Conservation (phyloP, 2,329 filamentous ascomycete genomes). For the Triangularia verruculosa region DNA sequence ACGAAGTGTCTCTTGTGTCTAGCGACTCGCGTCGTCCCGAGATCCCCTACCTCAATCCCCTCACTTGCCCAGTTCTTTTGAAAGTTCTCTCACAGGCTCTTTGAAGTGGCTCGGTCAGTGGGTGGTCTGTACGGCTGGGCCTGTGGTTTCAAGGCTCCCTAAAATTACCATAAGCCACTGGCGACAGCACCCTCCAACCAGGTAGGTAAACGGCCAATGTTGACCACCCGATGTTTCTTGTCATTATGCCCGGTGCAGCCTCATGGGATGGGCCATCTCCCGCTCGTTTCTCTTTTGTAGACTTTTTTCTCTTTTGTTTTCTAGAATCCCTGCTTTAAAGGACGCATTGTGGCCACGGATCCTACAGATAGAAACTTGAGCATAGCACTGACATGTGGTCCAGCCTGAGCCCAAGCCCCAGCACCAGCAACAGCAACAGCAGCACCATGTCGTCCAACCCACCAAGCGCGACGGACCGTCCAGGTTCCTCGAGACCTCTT, state of each 20-base stretch:
- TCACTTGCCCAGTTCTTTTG: not conserved
- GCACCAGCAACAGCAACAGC: constrained; percentile 18
- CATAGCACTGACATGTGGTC: constrained; percentile 25
- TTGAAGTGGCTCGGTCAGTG: not conserved
- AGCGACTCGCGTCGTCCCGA: not conserved
- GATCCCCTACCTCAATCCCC: not conserved
- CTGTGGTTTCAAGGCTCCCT: constrained; percentile 24
- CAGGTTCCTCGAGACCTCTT: constrained; percentile 31
- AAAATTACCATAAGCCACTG: not conserved
- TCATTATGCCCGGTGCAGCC: constrained; percentile 6
- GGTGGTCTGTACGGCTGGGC: constrained; percentile 9
- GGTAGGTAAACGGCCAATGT: constrained; percentile 13
- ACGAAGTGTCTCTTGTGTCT: not conserved
- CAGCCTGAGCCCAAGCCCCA: constrained; percentile 18
- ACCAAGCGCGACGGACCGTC: constrained; percentile 24
- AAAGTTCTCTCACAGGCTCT: not conserved
- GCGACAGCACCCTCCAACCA: not conserved
- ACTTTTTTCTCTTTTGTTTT: not conserved
- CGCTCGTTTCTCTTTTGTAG: not conserved
- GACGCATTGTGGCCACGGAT: not conserved
- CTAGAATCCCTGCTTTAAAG: not conserved
- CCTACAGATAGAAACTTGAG: not conserved
- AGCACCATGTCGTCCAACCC: constrained; percentile 31
- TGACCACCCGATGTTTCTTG: not conserved
- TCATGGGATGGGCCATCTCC: not conserved